Conservation (phyloP, 176 grass and related monocot species). For the Bothriochloa decipiens region DNA sequence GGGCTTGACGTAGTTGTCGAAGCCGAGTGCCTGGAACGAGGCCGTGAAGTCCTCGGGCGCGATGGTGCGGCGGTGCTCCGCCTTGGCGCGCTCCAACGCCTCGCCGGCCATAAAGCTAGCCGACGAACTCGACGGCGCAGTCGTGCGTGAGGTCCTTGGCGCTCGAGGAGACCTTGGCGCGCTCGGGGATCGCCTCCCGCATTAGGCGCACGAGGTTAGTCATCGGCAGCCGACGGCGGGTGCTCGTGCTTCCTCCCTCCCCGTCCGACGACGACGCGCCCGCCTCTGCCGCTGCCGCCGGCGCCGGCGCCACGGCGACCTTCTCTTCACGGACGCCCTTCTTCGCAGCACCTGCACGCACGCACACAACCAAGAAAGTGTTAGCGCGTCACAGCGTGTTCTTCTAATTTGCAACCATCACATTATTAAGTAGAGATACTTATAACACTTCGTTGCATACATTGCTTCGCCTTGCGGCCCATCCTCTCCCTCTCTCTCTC, state of each 20-base stretch:
- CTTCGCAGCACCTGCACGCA: neutral
- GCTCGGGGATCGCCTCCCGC: constrained; percentile 46
- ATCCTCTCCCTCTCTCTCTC: neutral
- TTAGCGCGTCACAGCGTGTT: neutral
- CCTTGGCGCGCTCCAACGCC: constrained; percentile 48
- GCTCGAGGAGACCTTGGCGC: constrained; percentile 44
- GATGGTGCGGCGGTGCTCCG: constrained; percentile 55
- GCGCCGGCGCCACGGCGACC: neutral
- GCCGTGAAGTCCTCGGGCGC: constrained; percentile 63
- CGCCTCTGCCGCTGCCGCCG: neutral
- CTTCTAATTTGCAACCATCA: neutral
- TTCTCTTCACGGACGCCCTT: neutral
- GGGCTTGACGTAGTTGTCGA: constrained; percentile 60
- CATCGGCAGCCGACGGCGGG: constrained; percentile 47
- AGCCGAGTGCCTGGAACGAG: constrained; percentile 42
- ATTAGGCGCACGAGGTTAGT: constrained; percentile 65
- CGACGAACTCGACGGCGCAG: constrained; percentile 71
- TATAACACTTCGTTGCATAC: neutral
- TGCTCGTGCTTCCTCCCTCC: neutral
- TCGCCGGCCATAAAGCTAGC: constrained; percentile 64
- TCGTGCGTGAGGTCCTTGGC: constrained; percentile 62
- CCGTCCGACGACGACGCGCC: neutral
- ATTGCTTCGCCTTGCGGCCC: constrained; percentile 39
- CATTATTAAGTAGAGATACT: neutral
- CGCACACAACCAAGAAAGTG: neutral